Conservation (phyloP, 257 asterid species). For the Nicotiana attenuata region DNA sequence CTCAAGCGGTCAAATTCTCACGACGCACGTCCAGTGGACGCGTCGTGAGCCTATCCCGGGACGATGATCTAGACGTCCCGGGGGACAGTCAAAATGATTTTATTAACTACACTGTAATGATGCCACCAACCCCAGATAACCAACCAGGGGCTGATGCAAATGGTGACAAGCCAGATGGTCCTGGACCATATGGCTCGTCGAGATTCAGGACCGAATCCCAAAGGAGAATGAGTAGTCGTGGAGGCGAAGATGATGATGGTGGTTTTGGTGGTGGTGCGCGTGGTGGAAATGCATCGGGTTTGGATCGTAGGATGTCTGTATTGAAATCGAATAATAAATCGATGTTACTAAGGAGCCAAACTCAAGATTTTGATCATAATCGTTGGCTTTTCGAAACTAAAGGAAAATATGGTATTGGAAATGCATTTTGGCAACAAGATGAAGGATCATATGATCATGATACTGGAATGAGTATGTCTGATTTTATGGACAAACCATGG, state of each 20-base stretch:
- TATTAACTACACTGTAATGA: constrained; percentile 69
- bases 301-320: constrained; percentile 67
- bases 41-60: constrained; percentile 60
- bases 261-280: constrained; percentile 20
- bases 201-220: constrained; percentile 48
- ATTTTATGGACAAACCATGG: constrained; percentile 96
- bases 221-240: constrained; percentile 13
- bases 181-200: constrained; percentile 36
- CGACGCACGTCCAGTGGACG: constrained; percentile 76
- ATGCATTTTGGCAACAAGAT: constrained; percentile 78
- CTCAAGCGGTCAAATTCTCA: constrained; percentile 55
- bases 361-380: constrained; percentile 90
- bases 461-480: constrained; percentile 86
- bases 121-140: constrained; percentile 97
- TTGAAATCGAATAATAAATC: constrained; percentile 56
- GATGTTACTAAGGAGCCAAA: constrained; percentile 79
- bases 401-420: constrained; percentile 93
- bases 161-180: constrained; percentile 81
- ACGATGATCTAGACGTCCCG: constrained; percentile 53
- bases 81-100: constrained; percentile 42
- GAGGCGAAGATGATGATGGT: constrained; percentile 23
- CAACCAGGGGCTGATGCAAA: constrained; percentile 53
- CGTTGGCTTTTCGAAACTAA: constrained; percentile 88
- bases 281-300: constrained; percentile 19
- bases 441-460: constrained; percentile 65